Evolutionary conservation across 176 grass and related monocot species (phyloP).

Genomic region (Poa pratensis): DNA sequence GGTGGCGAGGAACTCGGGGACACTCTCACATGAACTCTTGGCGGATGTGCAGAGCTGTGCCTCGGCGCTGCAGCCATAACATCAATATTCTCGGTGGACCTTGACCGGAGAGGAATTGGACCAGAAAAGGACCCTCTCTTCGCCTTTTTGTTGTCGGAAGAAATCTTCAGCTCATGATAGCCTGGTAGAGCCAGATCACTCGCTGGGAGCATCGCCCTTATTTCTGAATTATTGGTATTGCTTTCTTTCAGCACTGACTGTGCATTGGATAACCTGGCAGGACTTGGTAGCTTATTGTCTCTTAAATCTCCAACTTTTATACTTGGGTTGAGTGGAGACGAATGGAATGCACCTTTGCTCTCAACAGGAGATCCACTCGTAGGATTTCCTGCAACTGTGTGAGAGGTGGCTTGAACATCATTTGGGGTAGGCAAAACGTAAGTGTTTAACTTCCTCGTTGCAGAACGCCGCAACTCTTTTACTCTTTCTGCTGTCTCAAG

Average conservation of each 20-base stretch:
- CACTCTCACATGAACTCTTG: constrained; percentile 42
- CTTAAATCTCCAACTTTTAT: constrained; percentile 55
- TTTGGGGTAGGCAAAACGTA: constrained; percentile 87
- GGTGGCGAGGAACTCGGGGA: constrained; percentile 59
- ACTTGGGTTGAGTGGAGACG: constrained; percentile 79
- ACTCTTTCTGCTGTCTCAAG: constrained; percentile 64
- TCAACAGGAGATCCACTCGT: constrained; percentile 50
- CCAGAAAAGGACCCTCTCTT: constrained; percentile 78
- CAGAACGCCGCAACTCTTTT: constrained; percentile 68
- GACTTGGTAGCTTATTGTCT: constrained; percentile 69
- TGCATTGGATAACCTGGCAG: constrained; percentile 59
- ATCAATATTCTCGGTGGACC: constrained; percentile 60
- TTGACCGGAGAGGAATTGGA: constrained; percentile 59
- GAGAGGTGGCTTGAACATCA: constrained; percentile 56
- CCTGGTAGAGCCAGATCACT: constrained; percentile 49
- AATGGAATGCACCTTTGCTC: constrained; percentile 56
- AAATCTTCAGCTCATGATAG: constrained; percentile 47
- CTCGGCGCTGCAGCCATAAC: constrained; percentile 42
- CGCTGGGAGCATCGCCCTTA: constrained; percentile 42
- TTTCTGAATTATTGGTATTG: constrained; percentile 61
- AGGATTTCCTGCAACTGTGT: constrained; percentile 51
- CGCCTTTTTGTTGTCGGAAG: constrained; percentile 65
- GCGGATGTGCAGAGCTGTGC: constrained; percentile 55
- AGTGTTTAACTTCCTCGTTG: constrained; percentile 78
- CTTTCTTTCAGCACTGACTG: constrained; percentile 81